phyloP scores from a whole-genome alignment of 768 basidiomycete species.

The Tulasnella sp. region DNA sequence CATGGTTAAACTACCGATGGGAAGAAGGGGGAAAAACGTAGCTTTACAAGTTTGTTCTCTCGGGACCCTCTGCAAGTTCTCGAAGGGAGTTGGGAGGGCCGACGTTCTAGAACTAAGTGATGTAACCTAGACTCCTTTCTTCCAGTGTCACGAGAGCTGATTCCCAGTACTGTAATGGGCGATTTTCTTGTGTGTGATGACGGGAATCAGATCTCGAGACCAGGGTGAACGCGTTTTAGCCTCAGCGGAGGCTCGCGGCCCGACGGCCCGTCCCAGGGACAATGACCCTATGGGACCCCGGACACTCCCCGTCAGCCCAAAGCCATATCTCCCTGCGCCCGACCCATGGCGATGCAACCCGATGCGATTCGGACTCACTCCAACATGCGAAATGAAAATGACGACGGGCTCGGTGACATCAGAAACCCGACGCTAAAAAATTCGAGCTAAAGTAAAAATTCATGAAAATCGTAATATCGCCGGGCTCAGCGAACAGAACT shows the following conservation, averaged over 20 bases:
- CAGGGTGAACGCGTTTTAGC: slow-evolving; percentile 21
- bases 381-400: slow-evolving; percentile 5
- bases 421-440: neutral
- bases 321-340: too few relatives aligned
- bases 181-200: neutral
- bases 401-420: neutral
- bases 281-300: neutral
- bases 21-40: too few relatives aligned
- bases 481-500: too few relatives aligned
- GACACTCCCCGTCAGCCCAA: neutral
- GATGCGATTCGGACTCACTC: slow-evolving; percentile 2
- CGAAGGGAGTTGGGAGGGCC: neutral
- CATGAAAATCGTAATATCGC: neutral
- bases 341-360: neutral
- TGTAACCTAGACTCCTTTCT: neutral
- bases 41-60: neutral
- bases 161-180: neutral
- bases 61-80: neutral
- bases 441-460: neutral
- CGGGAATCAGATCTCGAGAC: slow-evolving; percentile 19
- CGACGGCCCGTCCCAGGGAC: slow-evolving; percentile 15
- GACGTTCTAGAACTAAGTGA: neutral
- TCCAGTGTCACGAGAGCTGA: neutral
- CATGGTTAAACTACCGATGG: neutral
- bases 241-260: neutral